These are phyloP conservation scores for Zangia roseola DNA, from an alignment of 768 basidiomycete species.

Conservation along the genomic window DNA sequence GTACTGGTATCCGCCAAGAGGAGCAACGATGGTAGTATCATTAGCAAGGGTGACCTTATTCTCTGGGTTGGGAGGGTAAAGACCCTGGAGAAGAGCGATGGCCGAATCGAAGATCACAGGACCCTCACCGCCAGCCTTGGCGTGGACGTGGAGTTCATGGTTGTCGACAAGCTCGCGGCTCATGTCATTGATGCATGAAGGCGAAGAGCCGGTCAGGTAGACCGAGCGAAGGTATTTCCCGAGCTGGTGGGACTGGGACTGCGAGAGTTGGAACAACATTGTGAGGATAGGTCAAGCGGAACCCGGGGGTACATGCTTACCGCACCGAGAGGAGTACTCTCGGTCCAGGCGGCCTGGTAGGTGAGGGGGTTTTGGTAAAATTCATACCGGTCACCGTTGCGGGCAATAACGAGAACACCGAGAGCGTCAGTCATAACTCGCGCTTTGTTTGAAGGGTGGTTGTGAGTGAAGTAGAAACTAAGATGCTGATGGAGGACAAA, in stretches of 20 bases:
- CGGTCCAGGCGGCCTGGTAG: constrained; percentile 59
- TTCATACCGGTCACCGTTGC: constrained; percentile 73
- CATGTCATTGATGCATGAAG: constrained; percentile 68
- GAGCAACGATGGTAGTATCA: constrained; percentile 65
- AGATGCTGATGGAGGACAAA: constrained; percentile 15
- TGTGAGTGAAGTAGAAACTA: constrained; percentile 18
- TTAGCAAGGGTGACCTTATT: constrained; percentile 80
- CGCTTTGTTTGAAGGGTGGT: constrained; percentile 13
- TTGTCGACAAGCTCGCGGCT: constrained; percentile 69
- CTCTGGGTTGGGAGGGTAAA: constrained; percentile 76
- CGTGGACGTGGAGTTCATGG: constrained; percentile 69
- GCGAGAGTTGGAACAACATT: neutral
- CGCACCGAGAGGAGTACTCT: constrained; percentile 76
- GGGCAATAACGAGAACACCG: constrained; percentile 74
- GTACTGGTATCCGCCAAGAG: constrained; percentile 84
- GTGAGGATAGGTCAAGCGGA: neutral
- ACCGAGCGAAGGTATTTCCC: constrained; percentile 60
- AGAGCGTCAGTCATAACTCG: constrained; percentile 51
- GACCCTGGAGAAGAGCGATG: constrained; percentile 79
- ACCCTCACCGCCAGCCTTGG: constrained; percentile 84
- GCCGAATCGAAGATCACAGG: constrained; percentile 86
- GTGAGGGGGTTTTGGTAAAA: constrained; percentile 71
- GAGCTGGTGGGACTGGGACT: constrained; percentile 70
- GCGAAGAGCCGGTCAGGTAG: constrained; percentile 65
- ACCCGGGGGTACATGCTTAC: constrained; percentile 35